A percentile compares a stretch with the other conserved stretches of the same genome.
phyloP scores from a whole-genome alignment of 805 yeast genomes.

The Barnettozyma sucrosica region DNA sequence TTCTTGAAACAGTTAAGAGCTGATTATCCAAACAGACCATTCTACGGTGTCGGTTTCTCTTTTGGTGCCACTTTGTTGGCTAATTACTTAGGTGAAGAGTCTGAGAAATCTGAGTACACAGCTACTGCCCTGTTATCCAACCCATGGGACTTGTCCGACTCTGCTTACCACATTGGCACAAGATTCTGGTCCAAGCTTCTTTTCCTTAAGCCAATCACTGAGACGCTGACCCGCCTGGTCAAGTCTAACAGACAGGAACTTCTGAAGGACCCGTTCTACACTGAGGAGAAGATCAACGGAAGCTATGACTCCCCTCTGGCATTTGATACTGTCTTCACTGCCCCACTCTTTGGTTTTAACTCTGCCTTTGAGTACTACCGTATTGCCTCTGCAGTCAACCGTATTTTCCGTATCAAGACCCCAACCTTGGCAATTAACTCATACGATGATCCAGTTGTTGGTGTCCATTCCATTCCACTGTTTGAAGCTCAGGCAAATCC shows the following conservation, averaged over 20 bases:
- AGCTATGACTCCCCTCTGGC: constrained; percentile 38
- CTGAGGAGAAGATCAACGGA: constrained; percentile 33
- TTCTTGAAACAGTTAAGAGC: constrained; percentile 44
- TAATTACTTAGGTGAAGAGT: constrained; percentile 68
- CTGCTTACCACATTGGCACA: constrained; percentile 38
- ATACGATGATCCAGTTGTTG: constrained; percentile 62
- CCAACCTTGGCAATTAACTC: constrained; percentile 60
- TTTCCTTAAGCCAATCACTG: constrained; percentile 37
- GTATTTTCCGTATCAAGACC: constrained; percentile 49
- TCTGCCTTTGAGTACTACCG: constrained; percentile 58
- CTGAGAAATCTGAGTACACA: constrained; percentile 42
- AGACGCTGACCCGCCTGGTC: constrained; percentile 36
- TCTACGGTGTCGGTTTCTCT: constrained; percentile 66
- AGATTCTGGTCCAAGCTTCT: constrained; percentile 35
- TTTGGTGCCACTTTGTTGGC: constrained; percentile 64
- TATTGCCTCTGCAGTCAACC: constrained; percentile 55
- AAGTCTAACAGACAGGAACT: constrained; percentile 38
- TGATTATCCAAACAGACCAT: constrained; percentile 54
- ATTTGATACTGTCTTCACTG: constrained; percentile 59
- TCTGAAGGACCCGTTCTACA: constrained; percentile 27
- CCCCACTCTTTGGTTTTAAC: constrained; percentile 56
- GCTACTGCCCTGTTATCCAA: constrained; percentile 58
- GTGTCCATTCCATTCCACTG: constrained; percentile 44
- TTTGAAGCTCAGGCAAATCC: constrained; percentile 50
- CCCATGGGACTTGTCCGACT: constrained; percentile 68